Base-by-base conservation (phyloP, 345 rosid genomes). In the Excoecaria cochinchinensis region DNA sequence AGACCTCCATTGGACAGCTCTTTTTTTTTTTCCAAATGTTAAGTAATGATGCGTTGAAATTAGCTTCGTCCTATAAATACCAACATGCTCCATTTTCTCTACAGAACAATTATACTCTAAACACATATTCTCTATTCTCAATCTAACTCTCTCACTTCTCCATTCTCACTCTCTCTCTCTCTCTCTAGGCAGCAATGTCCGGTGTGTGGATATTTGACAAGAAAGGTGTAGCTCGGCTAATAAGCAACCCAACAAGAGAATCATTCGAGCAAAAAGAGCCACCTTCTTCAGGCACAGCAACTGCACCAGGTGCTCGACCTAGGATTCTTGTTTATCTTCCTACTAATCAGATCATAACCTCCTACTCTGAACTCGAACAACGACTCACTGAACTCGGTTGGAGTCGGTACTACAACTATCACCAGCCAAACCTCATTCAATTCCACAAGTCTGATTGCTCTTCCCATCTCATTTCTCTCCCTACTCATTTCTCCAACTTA, bases 241-340 rank as follows among this genome's bases (percentile, higher is more conserved):
- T 85, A 70, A 12, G 77, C 46, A 86, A 87, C 79, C 93, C 91
- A 13, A 89, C 93, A 3, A 71, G 84, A 69, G 93, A 89, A 31
- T 87, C 91, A 17, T 87, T 87, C 77, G 91, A 89, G 86, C 79
- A 84, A 31, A 87, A 71, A 47, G 86, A 87, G 44, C 85, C 87
- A 38, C 75, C 74, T 21, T 21, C 24, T 13, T 84, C 83, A 1
- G 90, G 89, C 21, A 86, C 90, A 2, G 85, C 91, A 68, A 89
- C 93, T 0, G 93, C 93, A 0, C 93, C 93, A 0, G 93, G 93
- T 21, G 93, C 93, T 44, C 82, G 93, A 8, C 93, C 93, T 8
- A 79, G 85, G 53, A 86, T 89, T 62, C 90, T 89, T 1, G 91
- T 89, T 59, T 89, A 86, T 76, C 82, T 85, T 15, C 93, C 91